Base-by-base conservation (phyloP, 257 asterid species). In the Vinca minor region DNA sequence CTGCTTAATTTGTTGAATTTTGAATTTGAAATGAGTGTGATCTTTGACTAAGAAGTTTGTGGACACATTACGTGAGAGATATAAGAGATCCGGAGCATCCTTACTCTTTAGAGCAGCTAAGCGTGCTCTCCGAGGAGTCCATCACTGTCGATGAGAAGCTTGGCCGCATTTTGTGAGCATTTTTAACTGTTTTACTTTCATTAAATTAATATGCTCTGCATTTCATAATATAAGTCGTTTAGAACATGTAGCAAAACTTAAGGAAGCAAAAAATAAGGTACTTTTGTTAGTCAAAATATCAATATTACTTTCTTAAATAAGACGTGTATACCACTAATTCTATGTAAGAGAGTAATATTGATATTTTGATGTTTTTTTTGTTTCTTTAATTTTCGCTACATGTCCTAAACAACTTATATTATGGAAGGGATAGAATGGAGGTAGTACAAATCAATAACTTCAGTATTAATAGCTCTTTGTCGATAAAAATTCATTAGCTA, bases 11-110 rank as follows among this genome's bases (percentile, higher is more conserved):
- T 18, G 10, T 38, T 35, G 48, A 59, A 59, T 48, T 3, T 23
- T 71, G 9, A 44, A n/a, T 34, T n/a, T 26, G n/a, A 6, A 28
- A 21, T 46, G 20, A 17, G 9, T 68, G 84, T 25, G 71, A 48
- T 82, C 96, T 69, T 87, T 91, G 83, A 87, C 92, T 74, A 35
- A 39, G 62, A 48, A 69, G 20, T 8, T 26, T 67, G n/a, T n/a
- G 57, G 32, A 45, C 59, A 88, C 96, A 87, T 68, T 64, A 76
- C 64, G 86, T 91, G 77, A 83, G 87, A 81, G 98, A 91, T 72
- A 91, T 88, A 41, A 78, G 96, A 73, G 98, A 91, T 88, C 96
- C 96, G 18, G 98, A 91, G 83, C 98, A 91, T 75, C 96, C 98
- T 2, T 88, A 91, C 47, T 84, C 96, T 8, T 77, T 91, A 26